phyloP scores from a whole-genome alignment of 148 eudicot species.

The Simmondsia chinensis region DNA sequence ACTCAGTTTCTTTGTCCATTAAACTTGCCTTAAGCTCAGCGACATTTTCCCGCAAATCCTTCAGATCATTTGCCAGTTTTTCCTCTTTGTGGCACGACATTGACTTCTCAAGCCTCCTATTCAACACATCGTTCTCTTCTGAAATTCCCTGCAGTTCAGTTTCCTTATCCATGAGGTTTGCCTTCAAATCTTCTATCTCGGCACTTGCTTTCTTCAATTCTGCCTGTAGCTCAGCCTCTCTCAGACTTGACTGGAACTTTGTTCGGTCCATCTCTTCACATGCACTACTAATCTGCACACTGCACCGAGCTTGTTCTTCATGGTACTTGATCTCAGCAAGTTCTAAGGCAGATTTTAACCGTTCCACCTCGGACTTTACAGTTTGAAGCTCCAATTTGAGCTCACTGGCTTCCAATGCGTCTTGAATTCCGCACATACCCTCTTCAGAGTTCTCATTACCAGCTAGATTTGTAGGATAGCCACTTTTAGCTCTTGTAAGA shows the following conservation, averaged over 20 bases:
- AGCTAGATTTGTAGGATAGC: not conserved
- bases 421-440: conserved; percentile 11
- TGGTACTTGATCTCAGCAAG: conserved; percentile 45
- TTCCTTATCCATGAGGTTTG: conserved; percentile 80
- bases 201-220: conserved; percentile 41
- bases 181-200: conserved; percentile 56
- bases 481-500: conserved; percentile 2
- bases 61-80: conserved; percentile 36
- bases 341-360: conserved; percentile 41
- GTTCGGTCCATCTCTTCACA: conserved; percentile 31
- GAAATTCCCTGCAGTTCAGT: conserved; percentile 63
- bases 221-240: conserved; percentile 52
- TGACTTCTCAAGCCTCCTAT: conserved; percentile 29
- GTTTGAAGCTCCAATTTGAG: conserved; percentile 35
- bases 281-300: conserved; percentile 27
- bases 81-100: conserved; percentile 20
- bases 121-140: conserved; percentile 59
- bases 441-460: conserved; percentile 6
- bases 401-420: conserved; percentile 8
- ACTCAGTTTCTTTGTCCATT: conserved; percentile 50
- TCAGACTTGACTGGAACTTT: conserved; percentile 24
- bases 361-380: conserved; percentile 36
- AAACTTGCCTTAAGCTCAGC: conserved; percentile 36
- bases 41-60: conserved; percentile 19
- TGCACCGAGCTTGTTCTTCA: conserved; percentile 40